Evolutionary conservation across 768 basidiomycete genomes (phyloP), one percentile per base, ranked within the genome.

Genomic region (Hirschioporus abietinus): DNA sequence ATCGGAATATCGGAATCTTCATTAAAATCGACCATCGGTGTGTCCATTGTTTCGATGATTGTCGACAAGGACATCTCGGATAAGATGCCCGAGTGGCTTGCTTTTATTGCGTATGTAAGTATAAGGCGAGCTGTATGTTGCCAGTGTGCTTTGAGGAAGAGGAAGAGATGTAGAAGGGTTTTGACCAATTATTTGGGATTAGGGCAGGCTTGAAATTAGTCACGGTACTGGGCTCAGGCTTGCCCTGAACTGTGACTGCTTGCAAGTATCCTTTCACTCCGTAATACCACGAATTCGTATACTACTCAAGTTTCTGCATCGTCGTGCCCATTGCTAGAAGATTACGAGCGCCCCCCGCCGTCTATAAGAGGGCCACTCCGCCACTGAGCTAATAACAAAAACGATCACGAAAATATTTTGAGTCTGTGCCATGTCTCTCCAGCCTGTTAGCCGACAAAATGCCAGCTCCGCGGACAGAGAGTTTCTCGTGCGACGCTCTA

Each of bases 21-120:
- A 65, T 75, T 76, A 71, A 83, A 88, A 76, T 89, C 87, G 63
- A 84, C 75, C 88, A 90, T 89, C 73, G 81, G 86, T 18, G 86
- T 78, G 76, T 89, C 88, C 74, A 79, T 86, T 4, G 81, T 70
- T 69, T 88, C 86, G 65, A 85, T 25, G 10, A 61, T 61, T 34
- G 60, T 34, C 60, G 60, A 25, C 15, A 34, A 61, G 15, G 60
- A 61, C 60, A 61, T 61, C 30, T 25, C 60, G 60, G 60, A 61
- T 18, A 23, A 1, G 12, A 52, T 52, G 42, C 20, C 42, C 42
- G 42, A 52, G 12, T 5, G 12, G 12, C 20, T 20, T 52, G 42
- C 42, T 52, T 36, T 52, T 6, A 30, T 30, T 30, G 30, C 58
- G 20, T n/a, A 26, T 59, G 58, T 7, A 59, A 9, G 20, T n/a